phyloP scores from a whole-genome alignment of 2,329 filamentous ascomycete species.

The Hypoxylon sp. region DNA sequence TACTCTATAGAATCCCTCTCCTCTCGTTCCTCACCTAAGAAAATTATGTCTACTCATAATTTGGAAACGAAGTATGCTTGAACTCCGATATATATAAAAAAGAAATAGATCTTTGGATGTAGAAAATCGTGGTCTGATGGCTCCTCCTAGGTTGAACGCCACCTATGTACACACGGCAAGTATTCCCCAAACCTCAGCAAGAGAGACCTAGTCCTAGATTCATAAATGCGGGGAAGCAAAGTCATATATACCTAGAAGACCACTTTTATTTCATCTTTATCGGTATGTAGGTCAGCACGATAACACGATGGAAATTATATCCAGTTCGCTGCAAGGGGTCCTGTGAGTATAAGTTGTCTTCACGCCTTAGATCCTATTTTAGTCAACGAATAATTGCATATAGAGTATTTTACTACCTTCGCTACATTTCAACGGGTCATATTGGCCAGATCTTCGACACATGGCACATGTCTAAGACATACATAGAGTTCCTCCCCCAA shows the following conservation, averaged over 20 bases:
- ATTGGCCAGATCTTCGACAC: slow-evolving; percentile 10
- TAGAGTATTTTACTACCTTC: neutral
- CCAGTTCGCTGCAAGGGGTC: neutral
- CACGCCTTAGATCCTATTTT: neutral
- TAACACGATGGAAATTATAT: neutral
- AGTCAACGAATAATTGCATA: neutral
- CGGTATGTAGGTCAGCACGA: neutral
- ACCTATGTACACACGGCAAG: neutral
- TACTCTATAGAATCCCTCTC: neutral
- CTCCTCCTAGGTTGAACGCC: neutral
- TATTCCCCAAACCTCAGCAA: neutral
- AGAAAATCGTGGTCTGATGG: neutral
- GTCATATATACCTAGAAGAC: neutral
- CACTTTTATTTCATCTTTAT: neutral
- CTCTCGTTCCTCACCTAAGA: neutral
- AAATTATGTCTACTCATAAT: neutral
- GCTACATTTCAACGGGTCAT: neutral
- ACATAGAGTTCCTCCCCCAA: neutral
- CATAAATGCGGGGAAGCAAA: neutral
- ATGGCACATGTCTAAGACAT: slow-evolving; percentile 32
- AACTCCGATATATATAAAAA: neutral
- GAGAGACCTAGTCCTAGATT: neutral
- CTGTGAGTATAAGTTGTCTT: neutral
- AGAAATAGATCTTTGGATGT: neutral
- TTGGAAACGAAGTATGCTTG: neutral